phyloP scores from a whole-genome alignment of 257 asterid species.

The Mentha longifolia region DNA sequence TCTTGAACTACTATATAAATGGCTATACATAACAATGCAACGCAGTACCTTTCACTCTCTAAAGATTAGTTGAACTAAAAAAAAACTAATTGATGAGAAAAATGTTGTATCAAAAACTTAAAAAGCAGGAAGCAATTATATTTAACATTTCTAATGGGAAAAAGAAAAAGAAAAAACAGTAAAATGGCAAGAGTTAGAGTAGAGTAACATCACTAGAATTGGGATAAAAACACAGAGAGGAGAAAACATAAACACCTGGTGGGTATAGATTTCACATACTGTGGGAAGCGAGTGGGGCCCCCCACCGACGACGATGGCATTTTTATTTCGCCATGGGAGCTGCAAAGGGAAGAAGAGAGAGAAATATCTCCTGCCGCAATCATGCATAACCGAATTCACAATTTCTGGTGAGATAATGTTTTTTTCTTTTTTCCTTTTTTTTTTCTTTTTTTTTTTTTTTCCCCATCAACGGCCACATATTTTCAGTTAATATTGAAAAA shows the following conservation, averaged over 20 bases:
- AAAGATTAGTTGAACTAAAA: slow-evolving; percentile 19
- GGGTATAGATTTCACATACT: slow-evolving; percentile 42
- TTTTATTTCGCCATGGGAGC: slow-evolving; percentile 44
- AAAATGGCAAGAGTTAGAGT: not conserved
- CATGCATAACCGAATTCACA: slow-evolving; percentile 35
- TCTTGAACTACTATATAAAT: not conserved
- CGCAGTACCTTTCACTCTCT: not conserved
- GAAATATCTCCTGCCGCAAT: slow-evolving; percentile 38
- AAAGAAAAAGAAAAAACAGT: not conserved
- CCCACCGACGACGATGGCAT: slow-evolving; percentile 24
- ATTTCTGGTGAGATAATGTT: no score
- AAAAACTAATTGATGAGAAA: not conserved
- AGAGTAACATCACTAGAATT: not conserved
- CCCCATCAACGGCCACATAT: no score
- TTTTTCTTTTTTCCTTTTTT: no score
- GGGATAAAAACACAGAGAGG: slow-evolving; percentile 7
- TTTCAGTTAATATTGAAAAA: no score
- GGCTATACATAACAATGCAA: not conserved
- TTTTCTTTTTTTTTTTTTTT: no score
- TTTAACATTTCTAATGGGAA: no score
- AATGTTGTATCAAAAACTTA: not conserved
- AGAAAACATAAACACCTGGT: slow-evolving; percentile 36
- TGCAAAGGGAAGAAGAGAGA: slow-evolving; percentile 41
- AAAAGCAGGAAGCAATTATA: not conserved
- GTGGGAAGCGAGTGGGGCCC: slow-evolving; percentile 41